Evolutionary conservation across 2,329 filamentous ascomycete species (phyloP), one percentile per base, ranked within the genome.

Genomic region (Metarhizium brunneum): DNA sequence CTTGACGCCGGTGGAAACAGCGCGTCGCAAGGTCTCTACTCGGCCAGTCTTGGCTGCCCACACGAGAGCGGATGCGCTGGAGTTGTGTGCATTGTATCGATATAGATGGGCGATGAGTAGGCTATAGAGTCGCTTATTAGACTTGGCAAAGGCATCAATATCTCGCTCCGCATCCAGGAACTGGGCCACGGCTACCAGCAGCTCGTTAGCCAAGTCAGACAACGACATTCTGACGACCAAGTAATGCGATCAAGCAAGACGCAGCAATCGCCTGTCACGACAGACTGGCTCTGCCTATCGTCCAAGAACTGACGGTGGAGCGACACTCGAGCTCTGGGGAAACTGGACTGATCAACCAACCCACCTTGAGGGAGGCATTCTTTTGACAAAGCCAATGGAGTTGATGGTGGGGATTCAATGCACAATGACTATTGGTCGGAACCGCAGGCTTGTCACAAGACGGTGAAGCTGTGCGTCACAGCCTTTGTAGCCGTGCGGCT

Each of bases 1-100:
- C 10, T 25, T 30, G n/a, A 52, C 56, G n/a, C 56, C 56, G 2
- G 40, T 20, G 29, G 30, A 32, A 18, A 55, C 29, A n/a, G 56
- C 56, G n/a, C 53, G 54, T 6, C 18, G 47, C 14, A 58, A 32
- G 6, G 54, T 56, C 18, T 54, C 53, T 20, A 38, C 6, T n/a
- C 51, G 53, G 13, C 56, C 56, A 20, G 14, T 5, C n/a, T 43
- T 45, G 40, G 56, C 56, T 5, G 56, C 56, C 56, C 56, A 58
- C 45, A 48, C 36, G 2, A 58, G 56, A 2, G 53, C 50, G 18
- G 53, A 53, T 16, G 45, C 47, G 16, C 18, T 16, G 16, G 38
- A 51, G 32, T 52, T 11, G 16, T 18, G 36, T 10, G 42, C 50
- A 30, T 58, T 56, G 50, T 52, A 43, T 18, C 50, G 56, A 52